Evolutionary conservation across 345 rosid species (phyloP).

Genomic region (Salix exigua): DNA sequence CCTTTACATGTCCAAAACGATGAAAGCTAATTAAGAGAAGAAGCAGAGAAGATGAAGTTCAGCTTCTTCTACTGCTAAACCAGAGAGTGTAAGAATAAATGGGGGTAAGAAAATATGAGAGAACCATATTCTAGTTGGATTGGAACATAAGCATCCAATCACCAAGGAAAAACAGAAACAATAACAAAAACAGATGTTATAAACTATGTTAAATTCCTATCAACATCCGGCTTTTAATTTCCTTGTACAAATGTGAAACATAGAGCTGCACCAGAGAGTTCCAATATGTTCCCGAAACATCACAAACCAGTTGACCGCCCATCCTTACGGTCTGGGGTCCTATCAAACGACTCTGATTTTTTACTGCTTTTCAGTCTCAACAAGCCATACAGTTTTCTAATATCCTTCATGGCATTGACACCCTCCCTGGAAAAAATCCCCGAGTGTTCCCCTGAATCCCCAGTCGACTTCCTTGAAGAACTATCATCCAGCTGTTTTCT

Average conservation of each 20-base stretch:
- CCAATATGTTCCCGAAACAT: background rate
- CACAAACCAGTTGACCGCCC: slow-evolving; percentile 15
- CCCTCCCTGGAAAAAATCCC: slow-evolving; percentile 13
- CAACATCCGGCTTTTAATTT: background rate
- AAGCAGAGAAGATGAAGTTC: background rate
- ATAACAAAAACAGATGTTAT: background rate
- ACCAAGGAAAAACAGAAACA: background rate
- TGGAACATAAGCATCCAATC: slow-evolving; percentile 11
- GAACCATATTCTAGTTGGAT: slow-evolving; percentile 7
- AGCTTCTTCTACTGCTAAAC: background rate
- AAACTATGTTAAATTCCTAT: background rate
- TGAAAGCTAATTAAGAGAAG: background rate
- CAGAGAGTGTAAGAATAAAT: background rate
- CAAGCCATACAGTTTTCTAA: slow-evolving; percentile 30
- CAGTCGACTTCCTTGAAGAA: slow-evolving; percentile 37
- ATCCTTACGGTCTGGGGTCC: slow-evolving; percentile 16
- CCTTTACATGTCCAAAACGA: too few relatives aligned
- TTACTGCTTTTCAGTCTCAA: slow-evolving; percentile 22
- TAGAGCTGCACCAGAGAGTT: background rate
- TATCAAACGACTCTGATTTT: slow-evolving; percentile 12
- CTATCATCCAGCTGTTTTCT: slow-evolving; percentile 35
- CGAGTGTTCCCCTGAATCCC: slow-evolving; percentile 17
- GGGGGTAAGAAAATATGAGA: background rate
- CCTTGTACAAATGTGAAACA: background rate
- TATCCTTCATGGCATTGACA: slow-evolving; percentile 43